phyloP scores from a whole-genome alignment of 1,284 basidiomycete species.

The Phellopilus nigrolimitatus region DNA sequence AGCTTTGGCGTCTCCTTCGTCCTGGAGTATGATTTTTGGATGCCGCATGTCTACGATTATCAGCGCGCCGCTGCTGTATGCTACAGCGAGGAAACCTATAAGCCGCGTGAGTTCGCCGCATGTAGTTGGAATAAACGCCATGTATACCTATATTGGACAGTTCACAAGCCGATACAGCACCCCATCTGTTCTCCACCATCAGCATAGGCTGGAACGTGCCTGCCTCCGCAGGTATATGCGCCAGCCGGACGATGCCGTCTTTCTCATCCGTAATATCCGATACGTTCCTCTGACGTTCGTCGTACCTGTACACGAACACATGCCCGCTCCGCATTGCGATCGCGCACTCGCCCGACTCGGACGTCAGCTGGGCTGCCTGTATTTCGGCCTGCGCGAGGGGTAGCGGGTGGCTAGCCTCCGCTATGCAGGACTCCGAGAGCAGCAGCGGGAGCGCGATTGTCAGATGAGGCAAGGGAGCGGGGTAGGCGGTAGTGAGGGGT shows the following conservation, averaged over 20 bases:
- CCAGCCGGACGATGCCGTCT: slow-evolving; percentile 44
- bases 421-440: slow-evolving; percentile 42
- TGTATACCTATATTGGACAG: slow-evolving; percentile 62
- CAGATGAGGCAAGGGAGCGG: slow-evolving; percentile 55
- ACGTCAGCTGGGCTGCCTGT: slow-evolving; percentile 52
- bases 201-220: slow-evolving; percentile 59
- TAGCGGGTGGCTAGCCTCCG: slow-evolving; percentile 31
- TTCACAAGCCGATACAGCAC: slow-evolving; percentile 49
- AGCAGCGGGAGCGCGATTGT: slow-evolving; percentile 54
- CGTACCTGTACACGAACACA: slow-evolving; percentile 56
- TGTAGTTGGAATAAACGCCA: not conserved
- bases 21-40: slow-evolving; percentile 55
- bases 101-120: not conserved
- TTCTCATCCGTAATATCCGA: slow-evolving; percentile 30
- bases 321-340: slow-evolving; percentile 63
- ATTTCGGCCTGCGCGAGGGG: slow-evolving; percentile 38
- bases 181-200: slow-evolving; percentile 48
- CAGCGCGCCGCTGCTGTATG: slow-evolving; percentile 56
- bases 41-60: slow-evolving; percentile 69
- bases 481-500: slow-evolving; percentile 52
- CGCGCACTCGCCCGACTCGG: slow-evolving; percentile 64
- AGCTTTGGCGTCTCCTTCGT: slow-evolving; percentile 31
- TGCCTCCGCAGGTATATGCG: slow-evolving; percentile 36
- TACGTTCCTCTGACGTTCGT: slow-evolving; percentile 28
- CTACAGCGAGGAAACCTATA: slow-evolving; percentile 70